Base-by-base conservation (phyloP, 2,329 filamentous ascomycete species). In the Thyridium curvatum region DNA sequence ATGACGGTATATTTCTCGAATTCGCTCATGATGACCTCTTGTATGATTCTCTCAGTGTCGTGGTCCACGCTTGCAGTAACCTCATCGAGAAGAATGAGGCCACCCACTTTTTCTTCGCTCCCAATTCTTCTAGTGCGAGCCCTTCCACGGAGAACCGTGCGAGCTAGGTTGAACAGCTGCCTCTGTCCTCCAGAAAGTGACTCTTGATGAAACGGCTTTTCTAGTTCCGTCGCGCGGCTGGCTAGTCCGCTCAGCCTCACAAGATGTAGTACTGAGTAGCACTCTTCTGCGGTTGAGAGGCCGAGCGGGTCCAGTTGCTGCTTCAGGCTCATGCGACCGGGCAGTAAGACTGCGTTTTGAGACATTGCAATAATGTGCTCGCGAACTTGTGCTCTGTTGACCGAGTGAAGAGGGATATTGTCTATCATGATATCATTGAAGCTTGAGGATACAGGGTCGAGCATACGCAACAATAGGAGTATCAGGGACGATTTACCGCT, bases 1-100 rank as follows among this genome's bases (percentile, higher is more conserved):
- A 67, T 45, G 4, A 84, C 69, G 1, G 79, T 84, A 43, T 56
- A 62, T 4, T 30, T 37, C 6, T 33, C 44, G 39, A 64, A 64
- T 38, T 64, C 59, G 2, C 46, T 30, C 6, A 50, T 45, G 14
- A 64, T 59, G 2, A 62, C 55, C 30, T 56, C 52, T 43, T 56
- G 52, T 57, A 62, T 61, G 12, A 44, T 38, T 14, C 52, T 44
- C 12, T 64, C 61, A 3, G 60, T 63, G 1, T 45, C 48, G 14
- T 47, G 45, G 29, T 64, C 61, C 1, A 62, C 59, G 12, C 52
- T 58, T n/a, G 56, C 57, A 13, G 52, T 60, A 7, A 63, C 54
- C 39, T 64, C 61, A 8, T 64, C 60, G 5, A 64, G 42, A 2
- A 64, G 30, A 10, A 64, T 30, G 0, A 62, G 37, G 0, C 47